Base-by-base conservation (phyloP, 2,329 filamentous ascomycete genomes). In the Mycosphaerelloides madeirae region DNA sequence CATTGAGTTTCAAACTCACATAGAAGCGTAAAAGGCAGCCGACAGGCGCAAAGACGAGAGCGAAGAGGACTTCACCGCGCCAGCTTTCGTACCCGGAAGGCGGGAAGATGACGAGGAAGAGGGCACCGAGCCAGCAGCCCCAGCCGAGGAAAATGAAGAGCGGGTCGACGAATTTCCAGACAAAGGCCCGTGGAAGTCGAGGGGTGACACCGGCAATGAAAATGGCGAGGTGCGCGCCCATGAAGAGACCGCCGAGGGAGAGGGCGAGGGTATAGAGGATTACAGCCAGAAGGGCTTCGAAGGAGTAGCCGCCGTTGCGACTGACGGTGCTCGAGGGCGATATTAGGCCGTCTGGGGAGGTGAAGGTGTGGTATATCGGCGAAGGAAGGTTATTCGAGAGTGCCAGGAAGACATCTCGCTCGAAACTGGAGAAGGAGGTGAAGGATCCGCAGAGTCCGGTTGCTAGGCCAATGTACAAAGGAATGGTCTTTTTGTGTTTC, bases 371-470 rank as follows among this genome's bases (percentile, higher is more conserved):
- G 41, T 65, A 59, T 55, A 72, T 67, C 0, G 79, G 76, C 1
- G 74, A 69, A 0, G 77, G 72, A 9, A 94, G 68, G 52, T 84
- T 77, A 61, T 95, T 93, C 3, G 86, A 83, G 14, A 94, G 68
- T 0, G 87, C 84, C 16, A 95, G 75, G 62, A 94, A 95, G 12
- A 76, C 68, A 57, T 95, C 90, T 6, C 86, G 78, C 36, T 90
- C 82, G 62, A 95, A 94, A 15, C 83, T 81, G 0, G 89, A 95
- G 66, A 95, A 95, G 8, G 85, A 90, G 0, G 90, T 96, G 59
- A 93, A 87, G 22, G 85, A 90, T 50, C 91, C 87, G 59, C 88
- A 95, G 65, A 93, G 93, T 9, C 85, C 91, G 0, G 85, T 95
- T 0, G 87, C 80, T 5, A 96, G 78, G 39, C 86, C 90, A 46